A percentile compares a stretch with the other conserved stretches of the same genome.
Conservation (phyloP, 1,139 yeast genomes). For the Suhomyces bolitotheri region DNA sequence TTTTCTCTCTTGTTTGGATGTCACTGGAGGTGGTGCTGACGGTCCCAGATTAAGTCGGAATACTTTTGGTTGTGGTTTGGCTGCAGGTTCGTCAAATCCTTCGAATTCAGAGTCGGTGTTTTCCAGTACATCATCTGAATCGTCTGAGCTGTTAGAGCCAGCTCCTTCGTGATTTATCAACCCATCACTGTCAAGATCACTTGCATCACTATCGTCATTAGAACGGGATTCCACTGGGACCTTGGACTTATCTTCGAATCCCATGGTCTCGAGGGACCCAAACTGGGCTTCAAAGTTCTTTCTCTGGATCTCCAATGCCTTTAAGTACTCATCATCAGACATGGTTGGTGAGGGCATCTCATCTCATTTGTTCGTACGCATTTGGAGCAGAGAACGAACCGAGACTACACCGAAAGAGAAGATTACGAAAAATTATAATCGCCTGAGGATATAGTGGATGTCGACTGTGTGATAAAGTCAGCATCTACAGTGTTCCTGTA, state of each 20-base stretch:
- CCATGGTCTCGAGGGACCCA: constrained; percentile 60
- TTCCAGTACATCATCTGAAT: constrained; percentile 1
- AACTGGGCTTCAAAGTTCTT: constrained; percentile 69
- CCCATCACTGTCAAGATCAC: constrained; percentile 15
- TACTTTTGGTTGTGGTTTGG: constrained; percentile 30
- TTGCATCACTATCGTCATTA: constrained; percentile 21
- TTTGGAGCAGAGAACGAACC: too few relatives aligned
- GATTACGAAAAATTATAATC: not conserved
- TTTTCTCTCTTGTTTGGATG: constrained; percentile 34
- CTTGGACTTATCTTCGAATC: constrained; percentile 57
- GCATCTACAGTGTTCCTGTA: too few relatives aligned
- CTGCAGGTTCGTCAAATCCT: constrained; percentile 15
- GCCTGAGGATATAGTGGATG: too few relatives aligned
- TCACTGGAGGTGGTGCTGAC: constrained; percentile 19
- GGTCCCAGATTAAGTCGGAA: constrained; percentile 28
- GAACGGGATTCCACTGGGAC: constrained; percentile 25
- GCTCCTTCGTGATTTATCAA: not conserved
- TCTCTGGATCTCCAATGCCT: constrained; percentile 56
- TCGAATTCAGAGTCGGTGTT: constrained; percentile 2
- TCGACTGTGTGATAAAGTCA: too few relatives aligned
- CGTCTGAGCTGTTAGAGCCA: constrained; percentile 5
- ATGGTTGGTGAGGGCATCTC: constrained; percentile 7
- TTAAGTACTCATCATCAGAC: constrained; percentile 45
- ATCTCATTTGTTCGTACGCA: constrained; percentile 4
- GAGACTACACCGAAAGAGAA: too few relatives aligned